phyloP scores from a whole-genome alignment of 2,329 filamentous ascomycete species.

The Colletotrichum lindemuthianum region DNA sequence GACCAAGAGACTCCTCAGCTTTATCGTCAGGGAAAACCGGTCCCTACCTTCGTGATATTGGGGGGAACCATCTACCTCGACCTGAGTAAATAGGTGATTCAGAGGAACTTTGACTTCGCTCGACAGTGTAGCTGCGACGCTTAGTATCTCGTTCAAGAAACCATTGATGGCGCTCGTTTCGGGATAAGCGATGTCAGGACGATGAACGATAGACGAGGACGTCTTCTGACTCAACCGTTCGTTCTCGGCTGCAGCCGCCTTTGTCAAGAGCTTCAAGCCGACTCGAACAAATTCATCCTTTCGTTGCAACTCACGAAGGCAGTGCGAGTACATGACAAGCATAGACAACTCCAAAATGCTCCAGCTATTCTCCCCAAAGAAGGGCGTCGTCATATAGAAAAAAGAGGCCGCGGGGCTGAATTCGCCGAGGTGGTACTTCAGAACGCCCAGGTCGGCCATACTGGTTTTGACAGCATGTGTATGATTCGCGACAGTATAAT shows the following conservation, averaged over 20 bases:
- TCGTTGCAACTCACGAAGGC: constrained; percentile 79
- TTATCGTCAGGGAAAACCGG: constrained; percentile 76
- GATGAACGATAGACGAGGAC: constrained; percentile 30
- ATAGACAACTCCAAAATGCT: constrained; percentile 81
- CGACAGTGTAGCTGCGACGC: constrained; percentile 54
- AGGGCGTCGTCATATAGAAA: constrained; percentile 81
- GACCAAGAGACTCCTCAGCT: constrained; percentile 76
- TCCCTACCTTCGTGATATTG: constrained; percentile 77
- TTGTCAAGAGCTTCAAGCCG: constrained; percentile 77
- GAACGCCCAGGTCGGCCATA: constrained; percentile 84
- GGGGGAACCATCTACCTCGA: constrained; percentile 75
- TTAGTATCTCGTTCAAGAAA: constrained; percentile 58
- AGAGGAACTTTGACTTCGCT: constrained; percentile 75
- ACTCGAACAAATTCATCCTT: constrained; percentile 83
- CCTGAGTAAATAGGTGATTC: constrained; percentile 76
- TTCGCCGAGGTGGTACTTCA: constrained; percentile 82
- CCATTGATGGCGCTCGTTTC: constrained; percentile 54
- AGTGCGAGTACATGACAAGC: constrained; percentile 85
- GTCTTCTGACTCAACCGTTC: constrained; percentile 56
- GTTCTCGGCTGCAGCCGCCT: constrained; percentile 67
- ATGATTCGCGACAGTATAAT: constrained; percentile 83
- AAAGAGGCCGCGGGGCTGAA: constrained; percentile 78
- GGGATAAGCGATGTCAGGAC: constrained; percentile 41
- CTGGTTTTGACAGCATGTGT: constrained; percentile 80
- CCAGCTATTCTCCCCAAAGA: constrained; percentile 84